Evolutionary conservation across 345 rosid genomes (phyloP).

Genomic region (Bretschneidera sinensis): DNA sequence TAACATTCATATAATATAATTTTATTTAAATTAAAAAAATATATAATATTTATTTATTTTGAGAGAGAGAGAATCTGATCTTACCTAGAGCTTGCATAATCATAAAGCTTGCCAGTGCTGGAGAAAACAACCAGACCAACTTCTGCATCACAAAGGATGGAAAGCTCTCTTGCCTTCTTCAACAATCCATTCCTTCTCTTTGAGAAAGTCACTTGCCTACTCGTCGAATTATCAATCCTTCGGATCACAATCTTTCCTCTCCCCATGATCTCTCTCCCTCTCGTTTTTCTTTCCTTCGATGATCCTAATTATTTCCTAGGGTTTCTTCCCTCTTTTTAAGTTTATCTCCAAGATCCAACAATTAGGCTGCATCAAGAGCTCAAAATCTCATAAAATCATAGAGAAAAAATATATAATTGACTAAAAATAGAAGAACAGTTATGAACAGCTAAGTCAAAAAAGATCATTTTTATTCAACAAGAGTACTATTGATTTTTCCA

Average conservation of each 20-base stretch:
- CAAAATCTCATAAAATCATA: slow-evolving; percentile 1
- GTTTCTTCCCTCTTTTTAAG: not conserved
- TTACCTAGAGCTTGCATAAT: slow-evolving; percentile 48
- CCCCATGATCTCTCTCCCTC: slow-evolving; percentile 35
- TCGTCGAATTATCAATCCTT: slow-evolving; percentile 54
- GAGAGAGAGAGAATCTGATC: slow-evolving; percentile 1
- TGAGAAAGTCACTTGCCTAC: slow-evolving; percentile 54
- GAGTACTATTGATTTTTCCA: not conserved
- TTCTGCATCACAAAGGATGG: slow-evolving; percentile 53
- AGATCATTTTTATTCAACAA: not conserved
- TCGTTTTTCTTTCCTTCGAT: too few species aligned
- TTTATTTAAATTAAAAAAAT: too few species aligned
- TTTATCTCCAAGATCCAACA: slow-evolving; percentile 16
- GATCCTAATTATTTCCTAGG: not conserved
- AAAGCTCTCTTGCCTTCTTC: slow-evolving; percentile 47
- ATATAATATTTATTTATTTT: too few species aligned
- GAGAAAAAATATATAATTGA: not conserved
- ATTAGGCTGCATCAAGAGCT: too few species aligned
- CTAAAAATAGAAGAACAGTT: not conserved
- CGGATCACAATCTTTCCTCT: slow-evolving; percentile 54
- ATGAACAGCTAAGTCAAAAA: too few species aligned
- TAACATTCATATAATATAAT: too few species aligned
- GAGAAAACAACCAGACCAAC: slow-evolving; percentile 49
- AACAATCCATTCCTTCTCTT: slow-evolving; percentile 48
- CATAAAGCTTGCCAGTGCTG: slow-evolving; percentile 49